Conservation (phyloP, 2,329 filamentous ascomycete genomes). For the Cladorrhinum sp. region DNA sequence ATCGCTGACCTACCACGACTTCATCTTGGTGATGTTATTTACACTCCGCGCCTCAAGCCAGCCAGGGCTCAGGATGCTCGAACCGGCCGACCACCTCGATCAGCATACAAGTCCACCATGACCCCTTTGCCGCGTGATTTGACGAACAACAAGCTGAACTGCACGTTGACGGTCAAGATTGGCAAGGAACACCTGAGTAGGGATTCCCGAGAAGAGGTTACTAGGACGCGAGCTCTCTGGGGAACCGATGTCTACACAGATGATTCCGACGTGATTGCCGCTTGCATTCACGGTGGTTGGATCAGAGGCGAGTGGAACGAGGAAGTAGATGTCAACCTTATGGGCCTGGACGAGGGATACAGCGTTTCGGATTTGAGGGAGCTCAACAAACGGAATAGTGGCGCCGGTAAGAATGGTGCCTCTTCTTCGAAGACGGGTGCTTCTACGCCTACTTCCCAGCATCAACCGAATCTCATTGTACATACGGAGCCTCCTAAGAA, state of each 20-base stretch:
- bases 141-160: conserved; percentile 75
- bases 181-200: conserved; percentile 72
- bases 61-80: conserved; percentile 47
- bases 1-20: conserved; percentile 68
- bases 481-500: conserved; percentile 53
- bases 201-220: conserved; percentile 76
- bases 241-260: conserved; percentile 94
- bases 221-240: conserved; percentile 77
- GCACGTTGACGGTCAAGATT: conserved; percentile 84
- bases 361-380: conserved; percentile 24
- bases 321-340: conserved; percentile 67
- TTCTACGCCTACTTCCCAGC: conserved; percentile 32
- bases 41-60: conserved; percentile 64
- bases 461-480: conserved; percentile 35
- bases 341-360: conserved; percentile 51
- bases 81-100: conserved; percentile 44
- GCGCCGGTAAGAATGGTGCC: conserved; percentile 9
- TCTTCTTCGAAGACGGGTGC: neutral
- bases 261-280: conserved; percentile 88
- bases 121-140: conserved; percentile 72
- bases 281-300: conserved; percentile 91
- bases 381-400: conserved; percentile 31
- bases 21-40: conserved; percentile 82
- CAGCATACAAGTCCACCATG: conserved; percentile 49
- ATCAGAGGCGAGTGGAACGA: conserved; percentile 84